Base-by-base conservation (phyloP, 805 yeast species). In the Monosporozyma aerobia region DNA sequence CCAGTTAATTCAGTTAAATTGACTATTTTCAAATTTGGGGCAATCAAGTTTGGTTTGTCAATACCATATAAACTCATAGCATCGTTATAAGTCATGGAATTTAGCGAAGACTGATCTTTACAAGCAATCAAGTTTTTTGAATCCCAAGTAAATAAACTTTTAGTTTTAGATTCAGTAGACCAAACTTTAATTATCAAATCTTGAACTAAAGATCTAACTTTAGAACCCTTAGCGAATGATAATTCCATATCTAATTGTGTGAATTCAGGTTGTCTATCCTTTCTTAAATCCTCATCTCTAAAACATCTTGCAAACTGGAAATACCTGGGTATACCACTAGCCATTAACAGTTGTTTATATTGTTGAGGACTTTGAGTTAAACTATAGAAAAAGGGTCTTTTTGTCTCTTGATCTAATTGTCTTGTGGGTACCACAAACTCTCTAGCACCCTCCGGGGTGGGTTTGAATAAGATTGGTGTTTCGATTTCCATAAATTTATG, bases 291-390 rank as follows among this genome's bases (percentile, higher is more conserved):
- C 67, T 94, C 99, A 67, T 94, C 99, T 58, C 99, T 77, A 67
- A 94, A 94, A 67, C 99, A 94, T 62, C 80, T 83, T 3, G 99
- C 98, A 41, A 94, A 73, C 69, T 94, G 99, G 68, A 80, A 94
- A 68, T 94, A 94, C 48, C 80, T 76, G 50, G 85, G 77, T 41
- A 94, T 80, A 1, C 99, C 99, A 43, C 96, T 84, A 1, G 97
- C 95, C 90, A 94, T 94, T 35, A 94, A 72, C 43, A 94, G 73
- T 69, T 94, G 99, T 64, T 94, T 94, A 65, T 92, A 94, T 65
- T 94, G 99, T 65, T 94, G 99, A 0, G 99, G 99, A 14, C 97
- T 88, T 67, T 94, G 99, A 0, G 98, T 97, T 30, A 94, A 73
- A 0, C 99, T 97, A 66, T 92, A 94, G 67, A 87, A 85, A 9